Conservation (phyloP, 2,329 filamentous ascomycete genomes). For the Mycosphaerella sp. region DNA sequence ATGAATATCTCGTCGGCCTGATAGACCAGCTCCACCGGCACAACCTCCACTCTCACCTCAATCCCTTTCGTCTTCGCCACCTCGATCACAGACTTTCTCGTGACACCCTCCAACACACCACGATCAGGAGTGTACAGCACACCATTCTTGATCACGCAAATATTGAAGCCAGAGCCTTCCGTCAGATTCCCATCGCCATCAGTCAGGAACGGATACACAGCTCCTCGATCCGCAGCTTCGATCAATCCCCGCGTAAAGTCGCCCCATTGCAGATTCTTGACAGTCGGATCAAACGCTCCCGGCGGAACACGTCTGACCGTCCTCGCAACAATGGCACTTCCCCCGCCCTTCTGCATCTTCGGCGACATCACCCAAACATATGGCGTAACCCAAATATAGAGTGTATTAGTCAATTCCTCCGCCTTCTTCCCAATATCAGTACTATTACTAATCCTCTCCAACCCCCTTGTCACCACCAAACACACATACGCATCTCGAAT, state of each 20-base stretch:
- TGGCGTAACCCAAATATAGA: constrained; percentile 47
- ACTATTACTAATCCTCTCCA: constrained; percentile 33
- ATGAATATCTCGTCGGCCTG: constrained; percentile 47
- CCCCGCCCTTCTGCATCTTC: constrained; percentile 36
- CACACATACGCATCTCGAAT: constrained; percentile 49
- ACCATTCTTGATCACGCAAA: constrained; percentile 43
- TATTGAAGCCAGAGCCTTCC: constrained; percentile 48
- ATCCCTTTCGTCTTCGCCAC: constrained; percentile 34
- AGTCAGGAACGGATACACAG: constrained; percentile 46
- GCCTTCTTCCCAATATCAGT: constrained; percentile 24
- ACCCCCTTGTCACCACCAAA: constrained; percentile 47
- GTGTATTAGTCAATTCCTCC: constrained; percentile 36
- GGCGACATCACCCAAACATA: constrained; percentile 50
- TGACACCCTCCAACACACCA: constrained; percentile 47
- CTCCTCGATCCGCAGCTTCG: constrained; percentile 45
- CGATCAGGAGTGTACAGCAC: constrained; percentile 44
- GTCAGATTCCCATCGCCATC: constrained; percentile 48
- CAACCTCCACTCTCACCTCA: constrained; percentile 38
- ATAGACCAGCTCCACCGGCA: constrained; percentile 41
- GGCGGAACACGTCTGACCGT: constrained; percentile 44
- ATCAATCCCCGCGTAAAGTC: constrained; percentile 42
- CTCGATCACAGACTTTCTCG: constrained; percentile 46
- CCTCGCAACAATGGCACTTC: constrained; percentile 40
- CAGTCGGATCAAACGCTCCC: constrained; percentile 46
- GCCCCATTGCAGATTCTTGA: constrained; percentile 50